Conservation (phyloP, 2,329 filamentous ascomycete genomes). For the Claviceps monticola region DNA sequence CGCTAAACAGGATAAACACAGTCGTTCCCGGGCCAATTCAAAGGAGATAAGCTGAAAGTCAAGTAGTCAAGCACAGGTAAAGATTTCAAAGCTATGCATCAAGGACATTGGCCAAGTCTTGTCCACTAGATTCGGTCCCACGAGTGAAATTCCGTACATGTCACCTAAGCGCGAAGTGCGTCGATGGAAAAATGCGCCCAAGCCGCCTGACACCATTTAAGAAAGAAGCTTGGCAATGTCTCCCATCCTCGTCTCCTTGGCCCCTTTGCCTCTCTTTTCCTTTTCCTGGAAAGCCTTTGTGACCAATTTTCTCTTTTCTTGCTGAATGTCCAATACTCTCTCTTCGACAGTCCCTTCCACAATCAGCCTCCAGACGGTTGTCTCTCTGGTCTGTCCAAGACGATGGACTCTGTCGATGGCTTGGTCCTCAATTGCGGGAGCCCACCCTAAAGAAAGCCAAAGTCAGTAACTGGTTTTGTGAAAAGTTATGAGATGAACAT, state of each 20-base stretch:
- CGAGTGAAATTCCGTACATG: too few species aligned
- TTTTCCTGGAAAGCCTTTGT: conserved; percentile 69
- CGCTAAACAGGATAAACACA: not conserved
- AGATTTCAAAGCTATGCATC: too few species aligned
- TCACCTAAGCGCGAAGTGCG: too few species aligned
- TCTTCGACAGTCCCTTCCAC: conserved; percentile 75
- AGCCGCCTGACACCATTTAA: conserved; percentile 5
- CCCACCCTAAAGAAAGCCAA: conserved; percentile 51
- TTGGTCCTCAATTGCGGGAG: conserved; percentile 84
- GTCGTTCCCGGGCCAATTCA: not conserved
- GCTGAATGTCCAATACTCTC: conserved; percentile 63
- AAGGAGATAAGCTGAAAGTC: too few species aligned
- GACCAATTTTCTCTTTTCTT: conserved; percentile 65
- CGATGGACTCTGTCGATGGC: conserved; percentile 80
- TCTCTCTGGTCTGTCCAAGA: conserved; percentile 66
- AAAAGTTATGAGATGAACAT: conserved; percentile 12
- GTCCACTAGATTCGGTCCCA: not conserved
- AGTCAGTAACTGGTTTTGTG: not conserved
- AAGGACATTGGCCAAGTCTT: not conserved
- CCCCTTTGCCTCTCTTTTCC: conserved; percentile 31
- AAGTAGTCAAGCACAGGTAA: too few species aligned
- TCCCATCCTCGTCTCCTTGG: conserved; percentile 42
- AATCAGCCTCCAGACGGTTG: conserved; percentile 67
- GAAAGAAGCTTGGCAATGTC: conserved; percentile 37
- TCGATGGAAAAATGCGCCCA: not conserved